Evolutionary conservation across 805 yeast genomes (phyloP), one percentile per base, ranked within the genome.

Genomic region (Yamadazyma insecticola): DNA sequence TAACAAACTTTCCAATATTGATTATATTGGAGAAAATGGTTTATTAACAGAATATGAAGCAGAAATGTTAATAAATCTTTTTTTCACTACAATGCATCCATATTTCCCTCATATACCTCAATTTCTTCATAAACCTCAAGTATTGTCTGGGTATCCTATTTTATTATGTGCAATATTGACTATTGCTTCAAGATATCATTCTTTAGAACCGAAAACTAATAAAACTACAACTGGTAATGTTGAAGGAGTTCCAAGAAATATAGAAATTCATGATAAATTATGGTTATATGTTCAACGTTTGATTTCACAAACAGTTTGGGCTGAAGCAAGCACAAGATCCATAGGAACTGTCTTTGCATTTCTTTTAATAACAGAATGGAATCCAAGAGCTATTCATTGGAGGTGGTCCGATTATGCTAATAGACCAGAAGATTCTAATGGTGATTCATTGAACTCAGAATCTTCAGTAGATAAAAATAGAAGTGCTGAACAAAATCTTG

Each of bases 361-460:
- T 49, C 57, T 89, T 29, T 62, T 89, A 12, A 81, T 86, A 45
- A 84, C 96, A 0, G 97, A 90, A 54, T 89, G 97, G 97, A 87
- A 88, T 45, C 96, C 96, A 3, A 64, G 96, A 32, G 95, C 96
- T 3, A 87, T 88, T 38, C 96, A 88, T 54, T 81, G 88, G 81
- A 62, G 87, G 42, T 76, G 90, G 84, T 60, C 78, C 1, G 95
- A 89, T 56, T 84, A 86, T 57, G 95, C 90, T 1, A 81, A 81
- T 45, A 56, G 61, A 29, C 67, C 74, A 0, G 79, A 72, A 6
- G 77, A 70, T 34, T 36, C 28, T 7, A 24, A 25, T 7, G 23
- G 16, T 27, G 21, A 16, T 18, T 7, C 11, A 7, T 19, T 19
- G 10, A 19, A 19, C 13, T 6, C 16, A 7, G 12, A 16, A 6